phyloP scores from a whole-genome alignment of 108 stramenopile species.

The Fragilariopsis cylindrus region DNA sequence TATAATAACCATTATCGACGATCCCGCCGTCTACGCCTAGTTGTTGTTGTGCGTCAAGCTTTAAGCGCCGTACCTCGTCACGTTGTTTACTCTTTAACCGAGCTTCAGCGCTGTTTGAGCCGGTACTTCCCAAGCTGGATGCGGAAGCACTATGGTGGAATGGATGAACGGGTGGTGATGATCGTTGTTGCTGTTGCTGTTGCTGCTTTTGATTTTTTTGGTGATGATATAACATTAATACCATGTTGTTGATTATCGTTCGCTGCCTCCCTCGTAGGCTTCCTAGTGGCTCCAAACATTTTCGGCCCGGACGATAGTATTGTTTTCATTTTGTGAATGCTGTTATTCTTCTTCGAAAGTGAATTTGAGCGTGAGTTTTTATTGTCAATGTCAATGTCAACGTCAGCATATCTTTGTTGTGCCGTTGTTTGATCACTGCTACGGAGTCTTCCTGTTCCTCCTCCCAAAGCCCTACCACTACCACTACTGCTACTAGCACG shows the following conservation, averaged over 20 bases:
- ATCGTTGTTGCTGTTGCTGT: too few species aligned
- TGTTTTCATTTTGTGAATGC: neutral
- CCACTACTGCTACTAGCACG: neutral
- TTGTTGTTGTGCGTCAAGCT: constrained; percentile 39
- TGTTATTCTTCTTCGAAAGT: neutral
- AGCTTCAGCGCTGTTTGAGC: neutral
- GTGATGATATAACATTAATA: neutral
- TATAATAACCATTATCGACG: constrained; percentile 13
- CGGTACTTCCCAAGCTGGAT: constrained; percentile 6
- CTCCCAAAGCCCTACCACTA: neutral
- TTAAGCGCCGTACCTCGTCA: constrained; percentile 33
- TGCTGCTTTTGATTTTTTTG: neutral
- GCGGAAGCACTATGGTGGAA: neutral
- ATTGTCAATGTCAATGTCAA: neutral
- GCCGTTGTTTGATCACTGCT: neutral
- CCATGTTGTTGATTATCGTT: neutral
- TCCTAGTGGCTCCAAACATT: neutral
- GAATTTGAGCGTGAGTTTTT: neutral
- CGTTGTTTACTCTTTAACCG: constrained; percentile 21
- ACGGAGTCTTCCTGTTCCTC: neutral
- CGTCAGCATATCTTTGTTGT: neutral
- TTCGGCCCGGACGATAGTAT: too few species aligned
- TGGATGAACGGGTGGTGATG: neutral
- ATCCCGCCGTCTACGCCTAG: neutral
- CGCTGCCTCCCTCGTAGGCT: neutral